phyloP scores from a whole-genome alignment of 306 rosid species.

The Comarum palustre region DNA sequence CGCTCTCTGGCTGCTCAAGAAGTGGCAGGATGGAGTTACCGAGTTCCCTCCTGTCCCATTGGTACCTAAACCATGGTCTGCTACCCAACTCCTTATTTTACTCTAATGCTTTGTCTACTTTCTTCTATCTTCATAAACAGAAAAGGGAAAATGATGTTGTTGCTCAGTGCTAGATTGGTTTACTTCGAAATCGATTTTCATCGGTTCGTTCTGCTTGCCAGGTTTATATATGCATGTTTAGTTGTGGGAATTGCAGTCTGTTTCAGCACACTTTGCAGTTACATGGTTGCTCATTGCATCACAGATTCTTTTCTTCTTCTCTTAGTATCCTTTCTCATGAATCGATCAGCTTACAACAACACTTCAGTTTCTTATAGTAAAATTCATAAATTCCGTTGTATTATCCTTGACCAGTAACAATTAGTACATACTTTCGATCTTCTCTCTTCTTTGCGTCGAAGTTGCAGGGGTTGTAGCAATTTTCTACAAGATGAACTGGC shows the following conservation, averaged over 20 bases:
- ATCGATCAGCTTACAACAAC: not conserved
- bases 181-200: not conserved
- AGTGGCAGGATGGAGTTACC: constrained; percentile 37
- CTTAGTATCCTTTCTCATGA: constrained; percentile 43
- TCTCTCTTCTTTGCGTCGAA: constrained; percentile 35
- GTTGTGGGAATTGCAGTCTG: constrained; percentile 48
- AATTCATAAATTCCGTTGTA: not conserved
- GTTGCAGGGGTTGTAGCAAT: constrained; percentile 21
- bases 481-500: constrained; percentile 45
- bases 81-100: not conserved
- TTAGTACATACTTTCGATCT: constrained; percentile 36
- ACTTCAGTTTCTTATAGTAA: not conserved
- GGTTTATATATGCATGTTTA: constrained; percentile 49
- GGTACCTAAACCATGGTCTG: constrained; percentile 38
- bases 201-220: constrained; percentile 31
- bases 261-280: constrained; percentile 44
- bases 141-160: not conserved
- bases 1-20: constrained; percentile 50
- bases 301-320: constrained; percentile 28
- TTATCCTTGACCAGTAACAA: constrained; percentile 30
- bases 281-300: constrained; percentile 32
- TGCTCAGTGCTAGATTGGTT: not conserved
- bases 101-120: not conserved
- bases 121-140: not conserved
- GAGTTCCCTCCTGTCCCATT: constrained; percentile 18